Conservation (phyloP, 2,329 filamentous ascomycete genomes). For the Aspergillus sp. region DNA sequence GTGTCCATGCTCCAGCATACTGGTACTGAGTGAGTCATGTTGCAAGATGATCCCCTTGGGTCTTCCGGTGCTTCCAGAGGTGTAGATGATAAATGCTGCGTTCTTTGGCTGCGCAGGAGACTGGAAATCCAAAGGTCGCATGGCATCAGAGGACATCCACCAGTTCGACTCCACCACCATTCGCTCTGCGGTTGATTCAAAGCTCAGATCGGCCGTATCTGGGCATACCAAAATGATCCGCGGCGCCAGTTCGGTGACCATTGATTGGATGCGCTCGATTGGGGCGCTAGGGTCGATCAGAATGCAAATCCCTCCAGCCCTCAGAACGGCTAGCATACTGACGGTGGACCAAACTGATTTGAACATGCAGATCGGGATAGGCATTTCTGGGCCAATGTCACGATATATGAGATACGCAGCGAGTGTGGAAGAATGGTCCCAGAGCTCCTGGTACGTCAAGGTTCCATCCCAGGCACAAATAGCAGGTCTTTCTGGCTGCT, state of each 20-base stretch:
- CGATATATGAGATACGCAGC: slow-evolving; percentile 21
- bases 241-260: slow-evolving; percentile 3
- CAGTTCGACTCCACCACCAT: too few species aligned
- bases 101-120: not conserved
- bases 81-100: slow-evolving; percentile 48
- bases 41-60: slow-evolving; percentile 55
- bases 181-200: not conserved
- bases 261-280: slow-evolving; percentile 4
- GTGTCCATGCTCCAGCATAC: slow-evolving; percentile 42
- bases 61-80: slow-evolving; percentile 44
- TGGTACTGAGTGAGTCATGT: slow-evolving; percentile 50
- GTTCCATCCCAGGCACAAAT: slow-evolving; percentile 6
- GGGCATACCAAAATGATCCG: slow-evolving; percentile 4
- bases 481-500: slow-evolving; percentile 1
- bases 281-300: slow-evolving; percentile 4
- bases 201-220: not conserved
- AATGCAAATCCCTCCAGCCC: slow-evolving; percentile 6
- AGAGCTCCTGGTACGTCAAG: slow-evolving; percentile 5
- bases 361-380: slow-evolving; percentile 5
- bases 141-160: too few species aligned
- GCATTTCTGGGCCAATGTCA: slow-evolving; percentile 18
- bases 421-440: slow-evolving; percentile 19
- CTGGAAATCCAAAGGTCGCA: not conserved
- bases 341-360: slow-evolving; percentile 5
- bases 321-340: slow-evolving; percentile 5